A percentile compares a stretch with the other conserved stretches of the same genome.
phyloP scores from a whole-genome alignment of 1,139 yeast genomes.

The Hansenula anomala region DNA sequence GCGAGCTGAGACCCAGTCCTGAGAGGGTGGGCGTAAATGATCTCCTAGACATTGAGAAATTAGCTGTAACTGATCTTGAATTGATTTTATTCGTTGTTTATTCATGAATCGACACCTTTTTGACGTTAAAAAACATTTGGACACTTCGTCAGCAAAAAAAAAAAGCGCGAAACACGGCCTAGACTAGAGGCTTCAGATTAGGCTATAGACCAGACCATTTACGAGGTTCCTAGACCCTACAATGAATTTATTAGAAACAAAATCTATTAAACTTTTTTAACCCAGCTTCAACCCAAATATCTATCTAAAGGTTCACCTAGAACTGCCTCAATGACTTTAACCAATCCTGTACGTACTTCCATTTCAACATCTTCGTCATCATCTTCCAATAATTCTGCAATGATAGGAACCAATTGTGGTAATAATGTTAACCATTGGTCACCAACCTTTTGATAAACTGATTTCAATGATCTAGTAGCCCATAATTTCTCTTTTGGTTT shows the following conservation, averaged over 20 bases:
- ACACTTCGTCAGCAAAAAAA: too few relatives aligned
- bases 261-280: too few relatives aligned
- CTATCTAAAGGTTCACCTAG: slow-evolving; percentile 94
- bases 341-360: slow-evolving; percentile 90
- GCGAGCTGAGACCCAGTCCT: slow-evolving; percentile 6
- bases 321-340: slow-evolving; percentile 85
- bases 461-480: slow-evolving; percentile 76
- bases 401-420: slow-evolving; percentile 92
- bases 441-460: slow-evolving; percentile 85
- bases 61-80: too few relatives aligned
- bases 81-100: too few relatives aligned
- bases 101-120: too few relatives aligned
- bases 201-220: too few relatives aligned
- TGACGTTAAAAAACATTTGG: too few relatives aligned
- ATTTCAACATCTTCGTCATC: slow-evolving; percentile 91
- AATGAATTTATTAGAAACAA: too few relatives aligned
- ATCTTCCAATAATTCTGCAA: slow-evolving; percentile 92
- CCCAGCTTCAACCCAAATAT: slow-evolving; percentile 46
- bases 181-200: too few relatives aligned
- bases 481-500: slow-evolving; percentile 63
- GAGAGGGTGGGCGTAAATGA: slow-evolving; percentile 11
- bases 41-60: slow-evolving; percentile 17
- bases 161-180: too few relatives aligned
- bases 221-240: too few relatives aligned
- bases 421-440: slow-evolving; percentile 89